phyloP scores from a whole-genome alignment of 441 rosid species.

The Gossypium trilobum region DNA sequence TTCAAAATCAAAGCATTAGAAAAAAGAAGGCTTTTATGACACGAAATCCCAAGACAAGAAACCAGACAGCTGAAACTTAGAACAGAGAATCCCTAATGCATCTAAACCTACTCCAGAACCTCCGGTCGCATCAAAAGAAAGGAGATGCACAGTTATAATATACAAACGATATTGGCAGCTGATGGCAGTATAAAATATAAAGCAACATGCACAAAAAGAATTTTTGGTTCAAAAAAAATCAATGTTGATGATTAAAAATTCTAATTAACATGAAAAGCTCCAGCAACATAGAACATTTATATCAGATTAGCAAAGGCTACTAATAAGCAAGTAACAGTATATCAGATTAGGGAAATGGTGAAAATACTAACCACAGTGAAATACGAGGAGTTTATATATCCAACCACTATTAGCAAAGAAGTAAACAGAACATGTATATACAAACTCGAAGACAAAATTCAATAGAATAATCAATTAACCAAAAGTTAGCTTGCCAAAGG shows the following conservation, averaged over 20 bases:
- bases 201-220: background rate
- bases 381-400: background rate
- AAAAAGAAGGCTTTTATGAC: background rate
- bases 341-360: background rate
- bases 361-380: background rate
- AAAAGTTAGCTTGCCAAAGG: background rate
- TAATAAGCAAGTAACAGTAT: background rate
- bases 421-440: background rate
- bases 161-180: background rate
- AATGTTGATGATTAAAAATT: background rate
- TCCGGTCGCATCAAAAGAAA: background rate
- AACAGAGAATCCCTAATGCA: background rate
- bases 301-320: background rate
- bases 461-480: background rate
- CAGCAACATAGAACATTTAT: background rate
- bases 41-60: conserved; percentile 4
- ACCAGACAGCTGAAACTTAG: background rate
- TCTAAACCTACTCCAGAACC: background rate
- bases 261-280: background rate
- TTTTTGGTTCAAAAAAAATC: background rate
- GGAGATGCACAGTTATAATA: background rate
- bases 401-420: background rate
- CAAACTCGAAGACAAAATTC: background rate
- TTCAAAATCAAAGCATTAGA: background rate
- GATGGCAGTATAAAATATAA: background rate